These are phyloP conservation scores for Leishmania martiniquensis DNA, from an alignment of 208 protist genomes.

Conservation along the genomic window DNA sequence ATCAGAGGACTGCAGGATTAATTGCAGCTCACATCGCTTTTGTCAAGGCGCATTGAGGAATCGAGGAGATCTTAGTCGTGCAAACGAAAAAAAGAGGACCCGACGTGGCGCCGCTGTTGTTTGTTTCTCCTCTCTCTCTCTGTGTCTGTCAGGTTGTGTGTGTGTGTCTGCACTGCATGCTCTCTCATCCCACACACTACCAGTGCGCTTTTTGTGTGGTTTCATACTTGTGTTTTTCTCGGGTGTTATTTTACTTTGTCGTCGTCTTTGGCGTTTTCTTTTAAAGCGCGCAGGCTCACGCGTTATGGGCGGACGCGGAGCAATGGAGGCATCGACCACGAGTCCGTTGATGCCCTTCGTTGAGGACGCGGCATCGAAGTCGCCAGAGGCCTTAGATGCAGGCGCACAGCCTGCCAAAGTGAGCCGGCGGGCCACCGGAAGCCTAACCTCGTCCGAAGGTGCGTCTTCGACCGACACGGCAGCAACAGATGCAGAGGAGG, in stretches of 20 bases:
- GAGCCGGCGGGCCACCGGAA: too few relatives aligned
- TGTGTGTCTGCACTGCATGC: too few relatives aligned
- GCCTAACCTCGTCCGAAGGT: too few relatives aligned
- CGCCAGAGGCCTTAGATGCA: not conserved
- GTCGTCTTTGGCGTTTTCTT: not conserved
- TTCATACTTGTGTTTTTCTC: not conserved
- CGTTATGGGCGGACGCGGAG: not conserved
- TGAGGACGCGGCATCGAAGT: too few relatives aligned
- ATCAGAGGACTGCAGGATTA: not conserved
- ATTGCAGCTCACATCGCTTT: too few relatives aligned
- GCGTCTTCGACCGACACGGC: not conserved
- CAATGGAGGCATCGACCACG: not conserved
- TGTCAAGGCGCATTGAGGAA: too few relatives aligned
- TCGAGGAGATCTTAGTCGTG: too few relatives aligned
- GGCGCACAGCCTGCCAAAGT: not conserved
- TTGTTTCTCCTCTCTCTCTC: too few relatives aligned
- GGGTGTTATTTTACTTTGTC: not conserved
- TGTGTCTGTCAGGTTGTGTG: too few relatives aligned
- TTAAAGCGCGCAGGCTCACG: not conserved
- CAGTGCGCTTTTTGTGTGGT: not conserved
- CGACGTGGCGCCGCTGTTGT: too few relatives aligned
- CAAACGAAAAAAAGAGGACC: too few relatives aligned
- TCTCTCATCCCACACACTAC: too few relatives aligned
- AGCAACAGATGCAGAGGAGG: conserved; percentile 1
- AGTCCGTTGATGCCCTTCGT: not conserved